Base-by-base conservation (phyloP, 805 yeast genomes). In the Metschnikowia henanensis region DNA sequence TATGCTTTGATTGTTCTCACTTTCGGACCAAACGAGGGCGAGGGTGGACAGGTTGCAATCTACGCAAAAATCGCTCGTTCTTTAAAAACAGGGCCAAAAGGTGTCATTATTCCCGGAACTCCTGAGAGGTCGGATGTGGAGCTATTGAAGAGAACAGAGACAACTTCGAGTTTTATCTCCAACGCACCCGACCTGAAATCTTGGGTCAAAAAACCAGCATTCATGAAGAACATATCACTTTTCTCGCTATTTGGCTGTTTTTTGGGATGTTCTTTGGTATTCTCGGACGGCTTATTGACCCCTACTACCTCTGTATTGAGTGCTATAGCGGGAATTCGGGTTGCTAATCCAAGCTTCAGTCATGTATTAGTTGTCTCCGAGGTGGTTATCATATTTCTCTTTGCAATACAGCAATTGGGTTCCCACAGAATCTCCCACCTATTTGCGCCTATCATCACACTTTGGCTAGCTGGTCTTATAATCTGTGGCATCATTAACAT, bases 21-120 rank as follows among this genome's bases (percentile, higher is more conserved):
- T 16, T 55, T 68, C 35, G 85, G 83, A 12, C 79, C 81, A 8
- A 77, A 79, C 57, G 70, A 76, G 35, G 81, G 81, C 35, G 83
- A 80, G 56, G 84, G 85, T 48, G 84, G 85, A 1, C 83, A 78
- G 47, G 73, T 80, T 26, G 84, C 85, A n/a, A 72, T 80, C 33
- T 80, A 79, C 51, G 76, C 83, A 18, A 78, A 78, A 54, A 69
- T 79, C 26, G 80, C 83, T 5, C 64, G 80, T 31, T 62, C 64
- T 29, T 59, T 79, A 49, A 69, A 68, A 30, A 62, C 77, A 38
- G 79, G 77, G 12, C 77, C 76, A 2, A 61, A 56, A 33, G 76
- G 79, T 20, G 76, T 72, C 4, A 53, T 55, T 22, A 65, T 75
- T 15, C 75, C 75, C 1, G 75, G 77, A 23, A 60, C 64, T 6